These are phyloP conservation scores for Clarireedia paspali DNA, from an alignment of 2,329 filamentous ascomycete species.

Conservation along the genomic window DNA sequence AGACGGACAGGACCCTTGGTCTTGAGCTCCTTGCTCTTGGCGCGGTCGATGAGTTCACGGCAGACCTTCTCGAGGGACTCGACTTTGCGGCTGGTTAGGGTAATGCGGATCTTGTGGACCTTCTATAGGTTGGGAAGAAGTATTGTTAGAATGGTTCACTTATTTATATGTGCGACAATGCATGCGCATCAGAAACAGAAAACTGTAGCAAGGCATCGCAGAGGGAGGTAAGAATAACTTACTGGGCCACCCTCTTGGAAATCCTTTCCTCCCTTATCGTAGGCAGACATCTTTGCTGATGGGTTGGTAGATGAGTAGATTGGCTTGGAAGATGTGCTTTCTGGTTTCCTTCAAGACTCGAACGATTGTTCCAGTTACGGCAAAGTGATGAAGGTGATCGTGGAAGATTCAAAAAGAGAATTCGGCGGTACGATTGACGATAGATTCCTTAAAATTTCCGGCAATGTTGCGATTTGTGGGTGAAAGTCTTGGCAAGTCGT, in stretches of 20 bases:
- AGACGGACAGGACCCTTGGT: constrained; percentile 98
- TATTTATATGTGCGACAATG: background rate
- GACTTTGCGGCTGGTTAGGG: constrained; percentile 91
- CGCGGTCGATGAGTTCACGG: constrained; percentile 95
- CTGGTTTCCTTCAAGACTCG: constrained; percentile 67
- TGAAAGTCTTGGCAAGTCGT: constrained; percentile 14
- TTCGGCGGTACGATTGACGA: background rate
- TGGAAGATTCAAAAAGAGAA: constrained; percentile 1
- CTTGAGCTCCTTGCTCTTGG: constrained; percentile 95
- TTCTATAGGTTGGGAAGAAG: constrained; percentile 45
- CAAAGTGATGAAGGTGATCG: constrained; percentile 66
- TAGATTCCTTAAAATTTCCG: background rate
- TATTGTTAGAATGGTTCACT: background rate
- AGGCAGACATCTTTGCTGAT: constrained; percentile 61
- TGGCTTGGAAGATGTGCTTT: constrained; percentile 26
- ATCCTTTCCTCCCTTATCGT: constrained; percentile 85
- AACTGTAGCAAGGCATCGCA: background rate
- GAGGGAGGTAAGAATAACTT: constrained; percentile 35
- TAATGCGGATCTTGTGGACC: constrained; percentile 98
- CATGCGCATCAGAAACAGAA: background rate
- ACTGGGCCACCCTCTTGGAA: constrained; percentile 78
- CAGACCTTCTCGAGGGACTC: constrained; percentile 96
- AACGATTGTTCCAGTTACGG: constrained; percentile 58
- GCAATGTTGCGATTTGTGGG: constrained; percentile 14
- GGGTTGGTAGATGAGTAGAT: background rate